These are phyloP conservation scores for Aureobasidium sp. DNA, from an alignment of 2,329 filamentous ascomycete genomes.

Conservation along the genomic window DNA sequence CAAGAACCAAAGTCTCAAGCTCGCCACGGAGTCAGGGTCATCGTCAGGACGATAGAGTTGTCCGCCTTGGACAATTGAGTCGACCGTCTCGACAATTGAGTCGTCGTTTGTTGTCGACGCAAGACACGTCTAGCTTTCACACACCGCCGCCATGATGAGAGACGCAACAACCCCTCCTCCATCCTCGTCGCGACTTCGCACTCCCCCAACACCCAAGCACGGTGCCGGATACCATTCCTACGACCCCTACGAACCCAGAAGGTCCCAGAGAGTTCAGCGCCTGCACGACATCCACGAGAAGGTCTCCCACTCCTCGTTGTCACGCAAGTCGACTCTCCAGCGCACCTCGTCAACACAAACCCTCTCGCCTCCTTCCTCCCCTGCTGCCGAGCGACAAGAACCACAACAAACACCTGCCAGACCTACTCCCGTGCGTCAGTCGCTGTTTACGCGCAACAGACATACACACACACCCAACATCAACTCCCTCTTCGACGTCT, in stretches of 20 bases:
- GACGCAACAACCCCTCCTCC: slow-evolving; percentile 47
- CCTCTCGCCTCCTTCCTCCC: slow-evolving; percentile 36
- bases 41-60: slow-evolving; percentile 3
- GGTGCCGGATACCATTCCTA: slow-evolving; percentile 59
- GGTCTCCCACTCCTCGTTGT: background rate
- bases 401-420: slow-evolving; percentile 7
- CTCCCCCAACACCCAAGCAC: slow-evolving; percentile 61
- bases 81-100: background rate
- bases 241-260: slow-evolving; percentile 66
- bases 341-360: slow-evolving; percentile 35
- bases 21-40: slow-evolving; percentile 1
- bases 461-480: background rate
- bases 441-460: slow-evolving; percentile 8
- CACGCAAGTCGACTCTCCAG: slow-evolving; percentile 26
- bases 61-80: background rate
- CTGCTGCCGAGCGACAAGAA: slow-evolving; percentile 14
- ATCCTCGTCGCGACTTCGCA: slow-evolving; percentile 56
- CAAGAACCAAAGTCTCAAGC: background rate
- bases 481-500: background rate
- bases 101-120: background rate
- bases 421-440: slow-evolving; percentile 5
- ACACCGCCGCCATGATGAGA: slow-evolving; percentile 2
- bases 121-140: slow-evolving; percentile 1
- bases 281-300: slow-evolving; percentile 9
- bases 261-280: slow-evolving; percentile 52